phyloP scores from a whole-genome alignment of 371 early-diverging fungal genomes.

The Blakeslea trispora region DNA sequence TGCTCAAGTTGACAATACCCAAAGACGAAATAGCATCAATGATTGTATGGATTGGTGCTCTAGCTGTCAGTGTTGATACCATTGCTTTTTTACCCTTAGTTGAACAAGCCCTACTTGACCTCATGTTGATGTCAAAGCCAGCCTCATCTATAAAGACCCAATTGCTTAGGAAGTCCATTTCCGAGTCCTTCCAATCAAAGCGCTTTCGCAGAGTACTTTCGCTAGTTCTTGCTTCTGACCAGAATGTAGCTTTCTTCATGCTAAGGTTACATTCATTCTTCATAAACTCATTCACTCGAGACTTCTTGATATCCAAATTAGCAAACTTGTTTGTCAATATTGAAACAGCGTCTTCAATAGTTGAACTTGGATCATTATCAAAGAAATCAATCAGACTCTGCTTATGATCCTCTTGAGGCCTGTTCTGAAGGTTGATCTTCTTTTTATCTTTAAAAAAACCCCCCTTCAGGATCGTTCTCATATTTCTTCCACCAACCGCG shows the following conservation, averaged over 20 bases:
- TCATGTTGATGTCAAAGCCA: constrained; percentile 13
- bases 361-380: constrained; percentile 5
- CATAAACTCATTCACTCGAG: not conserved
- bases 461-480: constrained; percentile 5
- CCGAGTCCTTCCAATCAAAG: not conserved
- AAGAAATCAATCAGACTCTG: not conserved
- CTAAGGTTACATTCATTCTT: too few relatives aligned
- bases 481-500: not conserved
- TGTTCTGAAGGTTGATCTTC: not conserved
- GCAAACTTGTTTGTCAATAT: constrained; percentile 4
- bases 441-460: constrained; percentile 1
- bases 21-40: constrained; percentile 9
- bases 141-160: constrained; percentile 14
- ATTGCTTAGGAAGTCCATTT: constrained; percentile 4
- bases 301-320: constrained; percentile 2
- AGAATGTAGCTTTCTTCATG: too few relatives aligned
- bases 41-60: constrained; percentile 10
- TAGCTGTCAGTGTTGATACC: constrained; percentile 3
- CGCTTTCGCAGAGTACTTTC: too few relatives aligned
- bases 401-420: constrained; percentile 7
- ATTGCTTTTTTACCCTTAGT: constrained; percentile 4
- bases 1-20: constrained; percentile 10
- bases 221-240: too few relatives aligned
- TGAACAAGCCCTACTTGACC: constrained; percentile 2
- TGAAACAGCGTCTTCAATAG: not conserved